These are phyloP conservation scores for Umbilicaria muhlenbergii DNA, from an alignment of 495 filamentous ascomycete genomes.

Conservation along the genomic window DNA sequence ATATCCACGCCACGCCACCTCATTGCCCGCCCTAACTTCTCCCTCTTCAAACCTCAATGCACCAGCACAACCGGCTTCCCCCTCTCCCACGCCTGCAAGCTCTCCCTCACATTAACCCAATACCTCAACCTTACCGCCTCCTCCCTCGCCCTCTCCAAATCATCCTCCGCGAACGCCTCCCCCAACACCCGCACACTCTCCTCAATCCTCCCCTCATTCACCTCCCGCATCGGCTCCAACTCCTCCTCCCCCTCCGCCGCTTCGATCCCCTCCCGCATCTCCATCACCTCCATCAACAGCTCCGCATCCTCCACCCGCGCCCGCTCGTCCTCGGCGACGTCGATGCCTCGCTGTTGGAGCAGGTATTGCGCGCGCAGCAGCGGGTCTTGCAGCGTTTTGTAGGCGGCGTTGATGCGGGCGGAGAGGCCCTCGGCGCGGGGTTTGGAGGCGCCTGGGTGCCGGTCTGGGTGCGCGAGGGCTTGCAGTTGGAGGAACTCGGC, in stretches of 20 bases:
- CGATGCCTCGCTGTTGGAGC: constrained; percentile 45
- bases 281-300: constrained; percentile 77
- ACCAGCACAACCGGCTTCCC: constrained; percentile 52
- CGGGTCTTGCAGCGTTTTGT: constrained; percentile 63
- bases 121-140: constrained; percentile 73
- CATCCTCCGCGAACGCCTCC: constrained; percentile 45
- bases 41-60: constrained; percentile 27
- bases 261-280: constrained; percentile 73
- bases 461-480: constrained; percentile 67
- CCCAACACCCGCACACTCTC: constrained; percentile 43
- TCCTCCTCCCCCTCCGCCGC: constrained; percentile 50
- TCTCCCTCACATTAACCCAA: constrained; percentile 80
- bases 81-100: constrained; percentile 68
- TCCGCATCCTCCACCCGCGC: constrained; percentile 44
- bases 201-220: constrained; percentile 52
- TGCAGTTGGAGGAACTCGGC: constrained; percentile 80
- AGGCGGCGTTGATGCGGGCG: constrained; percentile 74
- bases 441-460: constrained; percentile 41
- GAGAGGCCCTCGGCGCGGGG: constrained; percentile 54
- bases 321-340: constrained; percentile 62
- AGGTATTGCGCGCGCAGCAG: constrained; percentile 75
- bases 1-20: too few species aligned
- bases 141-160: constrained; percentile 46
- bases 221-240: constrained; percentile 39
- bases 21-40: too few species aligned